phyloP scores from a whole-genome alignment of 2,329 filamentous ascomycete genomes.

The Stachybotrys chartarum region DNA sequence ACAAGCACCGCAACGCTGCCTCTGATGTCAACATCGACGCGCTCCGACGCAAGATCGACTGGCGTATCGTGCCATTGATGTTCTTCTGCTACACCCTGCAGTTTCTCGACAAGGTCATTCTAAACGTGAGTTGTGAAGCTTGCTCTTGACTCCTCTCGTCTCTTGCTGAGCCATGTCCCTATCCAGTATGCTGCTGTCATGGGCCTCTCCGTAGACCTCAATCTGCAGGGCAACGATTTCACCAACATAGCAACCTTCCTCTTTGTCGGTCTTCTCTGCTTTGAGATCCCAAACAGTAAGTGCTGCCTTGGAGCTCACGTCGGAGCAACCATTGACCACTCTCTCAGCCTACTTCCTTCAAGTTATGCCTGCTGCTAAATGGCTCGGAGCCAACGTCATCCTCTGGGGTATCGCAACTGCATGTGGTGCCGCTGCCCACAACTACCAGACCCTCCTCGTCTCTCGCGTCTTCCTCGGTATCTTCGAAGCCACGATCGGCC shows the following conservation, averaged over 20 bases:
- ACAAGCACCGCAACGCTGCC: slow-evolving; percentile 30
- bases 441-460: slow-evolving; percentile 45
- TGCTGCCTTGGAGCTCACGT: background rate
- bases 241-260: slow-evolving; percentile 55
- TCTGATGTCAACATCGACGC: slow-evolving; percentile 33
- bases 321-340: background rate
- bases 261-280: slow-evolving; percentile 53
- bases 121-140: slow-evolving; percentile 40
- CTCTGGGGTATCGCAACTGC: slow-evolving; percentile 52
- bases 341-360: slow-evolving; percentile 49
- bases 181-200: slow-evolving; percentile 57
- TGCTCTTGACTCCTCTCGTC: background rate
- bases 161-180: background rate
- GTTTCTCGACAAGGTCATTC: slow-evolving; percentile 56
- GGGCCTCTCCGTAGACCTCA: slow-evolving; percentile 47
- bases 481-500: slow-evolving; percentile 54
- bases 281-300: slow-evolving; percentile 52
- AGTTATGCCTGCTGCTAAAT: slow-evolving; percentile 52
- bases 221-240: slow-evolving; percentile 53
- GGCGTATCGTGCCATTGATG: slow-evolving; percentile 53
- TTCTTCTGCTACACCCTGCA: slow-evolving; percentile 56
- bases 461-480: slow-evolving; percentile 52
- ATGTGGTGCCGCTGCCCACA: slow-evolving; percentile 43
- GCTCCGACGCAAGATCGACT: slow-evolving; percentile 50
- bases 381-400: slow-evolving; percentile 50